A percentile compares a stretch with the other conserved stretches of the same genome.
phyloP scores from a whole-genome alignment of 2,329 filamentous ascomycete genomes.

The Torrubiellomyces zombiae region DNA sequence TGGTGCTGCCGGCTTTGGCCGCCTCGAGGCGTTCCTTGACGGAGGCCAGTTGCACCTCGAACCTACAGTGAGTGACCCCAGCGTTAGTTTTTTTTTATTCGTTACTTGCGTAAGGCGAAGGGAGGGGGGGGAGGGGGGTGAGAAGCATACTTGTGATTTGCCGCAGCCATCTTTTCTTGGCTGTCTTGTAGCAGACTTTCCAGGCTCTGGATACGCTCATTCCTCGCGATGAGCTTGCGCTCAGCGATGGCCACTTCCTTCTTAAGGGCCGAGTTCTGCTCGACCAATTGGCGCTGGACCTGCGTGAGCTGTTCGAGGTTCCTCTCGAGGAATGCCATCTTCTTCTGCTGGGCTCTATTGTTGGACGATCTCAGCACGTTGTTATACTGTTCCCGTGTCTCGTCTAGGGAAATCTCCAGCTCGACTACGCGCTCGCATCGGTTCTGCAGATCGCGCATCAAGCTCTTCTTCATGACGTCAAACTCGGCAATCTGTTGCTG shows the following conservation, averaged over 20 bases:
- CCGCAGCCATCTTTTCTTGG: conserved; percentile 93
- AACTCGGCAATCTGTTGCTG: conserved; percentile 98
- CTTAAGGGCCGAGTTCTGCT: conserved; percentile 94
- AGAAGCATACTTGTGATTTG: conserved; percentile 76
- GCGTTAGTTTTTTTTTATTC: conserved; percentile 1
- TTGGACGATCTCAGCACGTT: conserved; percentile 93
- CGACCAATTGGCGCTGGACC: conserved; percentile 91
- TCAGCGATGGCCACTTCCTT: conserved; percentile 99
- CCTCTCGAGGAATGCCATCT: conserved; percentile 97
- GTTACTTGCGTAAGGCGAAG: not conserved
- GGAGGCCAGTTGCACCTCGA: conserved; percentile 89
- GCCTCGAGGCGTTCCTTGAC: conserved; percentile 97
- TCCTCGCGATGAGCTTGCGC: conserved; percentile 87
- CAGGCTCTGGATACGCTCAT: conserved; percentile 89
- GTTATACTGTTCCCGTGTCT: conserved; percentile 97
- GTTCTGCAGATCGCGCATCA: conserved; percentile 98
- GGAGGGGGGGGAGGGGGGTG: not conserved
- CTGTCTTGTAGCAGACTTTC: conserved; percentile 88
- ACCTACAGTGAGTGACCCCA: conserved; percentile 34
- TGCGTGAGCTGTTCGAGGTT: conserved; percentile 96
- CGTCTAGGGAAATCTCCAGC: conserved; percentile 91
- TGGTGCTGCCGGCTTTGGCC: conserved; percentile 80
- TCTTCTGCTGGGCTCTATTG: conserved; percentile 98
- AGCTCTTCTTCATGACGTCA: conserved; percentile 98
- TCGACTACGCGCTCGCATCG: conserved; percentile 95